phyloP scores from a whole-genome alignment of 768 basidiomycete genomes.

The Tephrocybe sp. region DNA sequence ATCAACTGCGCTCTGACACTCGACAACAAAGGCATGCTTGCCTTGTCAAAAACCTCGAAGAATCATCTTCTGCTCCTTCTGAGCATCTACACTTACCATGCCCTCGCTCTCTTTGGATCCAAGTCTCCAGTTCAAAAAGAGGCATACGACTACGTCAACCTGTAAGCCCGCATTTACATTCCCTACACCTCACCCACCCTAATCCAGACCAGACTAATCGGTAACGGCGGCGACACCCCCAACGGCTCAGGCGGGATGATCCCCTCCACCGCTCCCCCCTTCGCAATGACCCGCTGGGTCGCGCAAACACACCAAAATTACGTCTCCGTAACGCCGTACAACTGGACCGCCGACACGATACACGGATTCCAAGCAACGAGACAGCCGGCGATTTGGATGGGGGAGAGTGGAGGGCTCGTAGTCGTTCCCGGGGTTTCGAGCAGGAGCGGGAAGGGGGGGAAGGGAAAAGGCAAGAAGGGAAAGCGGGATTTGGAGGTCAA shows the following conservation, averaged over 20 bases:
- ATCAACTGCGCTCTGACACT: too few relatives aligned
- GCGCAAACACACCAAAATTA: constrained; percentile 79
- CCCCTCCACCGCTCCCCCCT: constrained; percentile 73
- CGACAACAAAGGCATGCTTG: too few relatives aligned
- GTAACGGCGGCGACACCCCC: constrained; percentile 71
- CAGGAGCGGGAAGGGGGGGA: too few relatives aligned
- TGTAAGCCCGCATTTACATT: constrained; percentile 20
- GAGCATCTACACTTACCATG: too few relatives aligned
- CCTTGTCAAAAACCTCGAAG: too few relatives aligned
- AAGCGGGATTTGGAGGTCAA: constrained; percentile 40
- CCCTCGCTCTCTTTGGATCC: too few relatives aligned
- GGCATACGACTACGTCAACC: constrained; percentile 29
- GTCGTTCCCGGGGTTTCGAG: constrained; percentile 56
- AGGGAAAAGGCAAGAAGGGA: too few relatives aligned
- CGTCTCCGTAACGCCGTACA: constrained; percentile 72
- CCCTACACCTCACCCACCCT: background rate
- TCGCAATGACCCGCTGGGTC: constrained; percentile 86
- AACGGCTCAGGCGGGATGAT: constrained; percentile 79
- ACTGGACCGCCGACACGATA: constrained; percentile 52
- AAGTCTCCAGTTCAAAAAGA: too few relatives aligned
- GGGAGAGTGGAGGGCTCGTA: constrained; percentile 65
- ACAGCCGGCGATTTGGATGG: constrained; percentile 92
- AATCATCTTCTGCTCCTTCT: too few relatives aligned
- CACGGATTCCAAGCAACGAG: constrained; percentile 82
- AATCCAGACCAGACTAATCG: constrained; percentile 46